Evolutionary conservation across 2,329 filamentous ascomycete genomes (phyloP), one percentile per base, ranked within the genome.

Genomic region (Aspergillus candidus): DNA sequence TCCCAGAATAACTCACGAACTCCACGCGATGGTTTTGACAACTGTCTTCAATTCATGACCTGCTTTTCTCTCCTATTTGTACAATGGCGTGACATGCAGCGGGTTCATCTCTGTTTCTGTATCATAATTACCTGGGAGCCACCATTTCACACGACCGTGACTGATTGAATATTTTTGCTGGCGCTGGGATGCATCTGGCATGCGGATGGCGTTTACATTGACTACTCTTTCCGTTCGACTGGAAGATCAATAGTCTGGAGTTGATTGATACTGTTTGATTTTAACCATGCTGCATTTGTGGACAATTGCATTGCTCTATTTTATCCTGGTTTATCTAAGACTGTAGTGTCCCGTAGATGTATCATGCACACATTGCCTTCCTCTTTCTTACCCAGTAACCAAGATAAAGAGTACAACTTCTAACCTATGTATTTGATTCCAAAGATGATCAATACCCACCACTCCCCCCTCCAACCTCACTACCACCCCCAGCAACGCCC

Each of bases 401-500:
- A 27, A 2, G 7, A 8, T 10, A 10, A 8, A 38, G 18, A 38
- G 18, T 37, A 37, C 35, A 29, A 22, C 11, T n/a, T 15, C 27
- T 22, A 27, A 37, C 35, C 35, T 38, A 38, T 1, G 22, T 3
- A 27, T 27, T 7, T 36, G n/a, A n/a, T n/a, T n/a, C n/a, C n/a
- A n/a, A n/a, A 38, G 15, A 15, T 14, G 12, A 15, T 14, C 32
- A 35, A 43, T 43, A 43, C 32, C 41, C 41, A 43, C 41, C 13
- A 27, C 14, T 42, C 22, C 22, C 22, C 22, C 2, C 22, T 6
- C 22, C 22, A 8, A 8, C 38, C 14, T 38, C 43, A 27, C 36
- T 40, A 15, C 32, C 34, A 3, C 65, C 65, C 30, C 53, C 62
- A 10, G 66, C 65, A 1, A 55, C 48, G 30, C 54, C 54, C 29